A percentile compares a stretch with the other conserved stretches of the same genome.
Evolutionary conservation across 768 basidiomycete genomes (phyloP).

Genomic region (Trichaptum fuscoviolaceum): DNA sequence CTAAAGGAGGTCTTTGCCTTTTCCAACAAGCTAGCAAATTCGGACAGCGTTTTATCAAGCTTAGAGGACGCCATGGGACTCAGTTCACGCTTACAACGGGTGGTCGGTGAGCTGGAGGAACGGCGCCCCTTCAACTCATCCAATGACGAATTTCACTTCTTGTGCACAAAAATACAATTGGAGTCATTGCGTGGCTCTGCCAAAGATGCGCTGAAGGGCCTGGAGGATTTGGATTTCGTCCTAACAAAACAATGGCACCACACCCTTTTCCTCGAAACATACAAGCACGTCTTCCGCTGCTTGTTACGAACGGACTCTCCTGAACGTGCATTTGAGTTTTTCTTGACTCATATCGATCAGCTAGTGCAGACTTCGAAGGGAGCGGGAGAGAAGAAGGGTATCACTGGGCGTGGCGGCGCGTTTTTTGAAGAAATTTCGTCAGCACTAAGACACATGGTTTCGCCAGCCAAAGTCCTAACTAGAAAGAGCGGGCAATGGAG

Average conservation of each 20-base stretch:
- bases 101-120: background rate
- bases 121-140: background rate
- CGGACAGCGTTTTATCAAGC: background rate
- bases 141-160: background rate
- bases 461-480: background rate
- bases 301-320: background rate
- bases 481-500: conserved; percentile 18
- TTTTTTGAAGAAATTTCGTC: background rate
- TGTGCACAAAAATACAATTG: background rate
- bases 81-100: background rate
- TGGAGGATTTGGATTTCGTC: background rate
- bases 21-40: background rate
- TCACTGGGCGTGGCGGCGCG: background rate
- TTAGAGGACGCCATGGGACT: background rate
- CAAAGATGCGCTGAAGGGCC: background rate
- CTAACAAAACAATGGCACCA: background rate
- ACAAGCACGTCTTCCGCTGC: background rate
- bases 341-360: background rate
- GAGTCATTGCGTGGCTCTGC: background rate
- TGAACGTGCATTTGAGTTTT: background rate
- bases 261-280: background rate
- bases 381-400: background rate
- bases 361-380: background rate
- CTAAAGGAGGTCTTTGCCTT: background rate
- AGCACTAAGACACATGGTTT: background rate